phyloP scores from a whole-genome alignment of 1,284 basidiomycete species.

The Sphaerobolus stellatus region DNA sequence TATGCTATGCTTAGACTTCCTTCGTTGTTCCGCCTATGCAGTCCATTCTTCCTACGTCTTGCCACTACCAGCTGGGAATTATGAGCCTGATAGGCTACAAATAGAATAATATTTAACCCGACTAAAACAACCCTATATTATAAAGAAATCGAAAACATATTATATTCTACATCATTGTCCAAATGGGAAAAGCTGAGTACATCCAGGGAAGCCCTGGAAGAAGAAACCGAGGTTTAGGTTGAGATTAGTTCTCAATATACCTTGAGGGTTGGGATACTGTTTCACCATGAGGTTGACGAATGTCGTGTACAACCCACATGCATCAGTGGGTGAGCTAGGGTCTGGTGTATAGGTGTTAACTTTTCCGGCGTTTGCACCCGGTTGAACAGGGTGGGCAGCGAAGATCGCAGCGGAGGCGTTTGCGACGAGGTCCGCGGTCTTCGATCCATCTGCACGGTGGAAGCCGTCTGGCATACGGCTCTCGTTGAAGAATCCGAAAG shows the following conservation, averaged over 20 bases:
- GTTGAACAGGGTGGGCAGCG: not conserved
- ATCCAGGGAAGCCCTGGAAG: not conserved
- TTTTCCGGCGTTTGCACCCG: not conserved
- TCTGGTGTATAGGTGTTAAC: not conserved
- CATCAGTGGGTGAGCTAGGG: not conserved
- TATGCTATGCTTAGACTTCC: too few species aligned
- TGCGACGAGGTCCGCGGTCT: not conserved
- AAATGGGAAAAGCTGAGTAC: not conserved
- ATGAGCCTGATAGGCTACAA: too few species aligned
- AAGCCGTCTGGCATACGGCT: not conserved
- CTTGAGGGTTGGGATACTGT: not conserved
- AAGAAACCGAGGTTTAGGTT: not conserved
- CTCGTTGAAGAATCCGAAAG: not conserved
- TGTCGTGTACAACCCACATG: not conserved
- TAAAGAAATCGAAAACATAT: too few species aligned
- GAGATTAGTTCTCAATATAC: not conserved
- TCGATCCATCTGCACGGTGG: not conserved
- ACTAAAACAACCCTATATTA: too few species aligned
- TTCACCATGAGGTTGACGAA: not conserved
- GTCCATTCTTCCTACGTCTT: too few species aligned
- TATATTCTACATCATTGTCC: too few species aligned
- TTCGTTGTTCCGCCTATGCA: too few species aligned
- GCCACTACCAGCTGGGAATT: too few species aligned
- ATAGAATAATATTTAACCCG: too few species aligned
- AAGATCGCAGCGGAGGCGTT: not conserved